Base-by-base conservation (phyloP, 2,329 filamentous ascomycete species). In the Xylariales sp. region DNA sequence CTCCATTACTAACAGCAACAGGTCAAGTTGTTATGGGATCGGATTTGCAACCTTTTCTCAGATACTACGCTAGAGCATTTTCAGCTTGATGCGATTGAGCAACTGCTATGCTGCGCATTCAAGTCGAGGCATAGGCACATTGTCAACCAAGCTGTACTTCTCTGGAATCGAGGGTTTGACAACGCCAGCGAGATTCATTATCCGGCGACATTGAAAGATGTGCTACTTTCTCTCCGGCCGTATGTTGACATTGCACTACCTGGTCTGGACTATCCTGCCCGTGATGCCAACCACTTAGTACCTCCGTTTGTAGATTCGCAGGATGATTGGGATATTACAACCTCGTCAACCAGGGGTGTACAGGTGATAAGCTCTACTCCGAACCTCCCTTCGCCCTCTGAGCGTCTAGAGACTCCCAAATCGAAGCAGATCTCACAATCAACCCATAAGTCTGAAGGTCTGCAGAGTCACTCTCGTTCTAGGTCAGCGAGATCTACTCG, bases 161-260 rank as follows among this genome's bases (percentile, higher is more conserved):
- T 83, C 69, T 97, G 93, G 93, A 94, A 94, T 72, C 77, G 80
- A 0, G 86, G 90, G 0, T 93, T 93, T 74, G 89, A 89, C 23
- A 81, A 85, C 16, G 84, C 87, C 46, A 82, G 87, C 3, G 80
- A 81, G 5, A 75, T 93, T 1, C 80, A 87, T 30, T 95, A 93
- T 78, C 91, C 93, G 0, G 79, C 85, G 10, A 82, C 82, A 36
- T 82, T 97, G 5, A 88, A 89, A 72, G 79, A 83, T 2, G 86
- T 89, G 1, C 81, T 97, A 41, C 82, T 86, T 32, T 86, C 85
- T 16, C 79, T 94, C 12, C 84, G 85, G n/a, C 80, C 85, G 0
- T 83, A 87, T 60, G 79, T 84, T 10, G 83, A 86, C 52, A 76
- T 86, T 49, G 71, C 80, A 10, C 75, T 85, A 2, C 84, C 84